A percentile compares a stretch with the other conserved stretches of the same genome.
Evolutionary conservation across 331 rosid genomes (phyloP).

Genomic region (Phaseolus coccineus): DNA sequence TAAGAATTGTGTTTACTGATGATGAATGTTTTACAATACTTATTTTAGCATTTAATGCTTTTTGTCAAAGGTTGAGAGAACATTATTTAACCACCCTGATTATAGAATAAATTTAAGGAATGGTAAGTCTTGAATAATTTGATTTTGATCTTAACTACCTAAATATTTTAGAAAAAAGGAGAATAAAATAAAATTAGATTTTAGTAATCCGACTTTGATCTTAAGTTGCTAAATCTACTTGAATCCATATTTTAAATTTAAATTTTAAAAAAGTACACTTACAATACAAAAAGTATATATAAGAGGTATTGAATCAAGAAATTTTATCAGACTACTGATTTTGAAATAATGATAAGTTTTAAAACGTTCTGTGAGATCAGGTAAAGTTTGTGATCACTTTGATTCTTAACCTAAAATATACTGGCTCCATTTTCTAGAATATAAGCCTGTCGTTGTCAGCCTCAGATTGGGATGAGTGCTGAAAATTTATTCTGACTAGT

Average conservation of each 20-base stretch:
- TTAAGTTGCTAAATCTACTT: too few species aligned
- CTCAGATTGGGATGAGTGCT: too few species aligned
- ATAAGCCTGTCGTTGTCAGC: too few species aligned
- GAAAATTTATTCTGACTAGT: background rate
- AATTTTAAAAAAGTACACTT: too few species aligned
- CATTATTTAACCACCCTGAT: too few species aligned
- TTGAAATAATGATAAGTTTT: background rate
- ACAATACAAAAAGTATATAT: background rate
- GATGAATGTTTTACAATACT: too few species aligned
- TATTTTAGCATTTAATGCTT: background rate
- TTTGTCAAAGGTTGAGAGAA: background rate
- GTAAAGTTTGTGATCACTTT: background rate
- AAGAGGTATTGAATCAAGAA: background rate
- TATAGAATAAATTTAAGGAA: background rate
- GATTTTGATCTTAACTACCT: background rate
- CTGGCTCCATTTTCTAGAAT: too few species aligned
- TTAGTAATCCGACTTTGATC: background rate
- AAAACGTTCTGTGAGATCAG: background rate
- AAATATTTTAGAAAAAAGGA: background rate
- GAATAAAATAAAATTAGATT: background rate
- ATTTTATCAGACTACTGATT: background rate
- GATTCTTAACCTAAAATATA: background rate
- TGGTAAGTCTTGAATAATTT: background rate
- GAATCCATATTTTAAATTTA: too few species aligned
- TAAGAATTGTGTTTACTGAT: background rate